A percentile compares a stretch with the other conserved stretches of the same genome.
Evolutionary conservation across 164 flowering plant species (phyloP).

Genomic region (Umbilicus rupestris): DNA sequence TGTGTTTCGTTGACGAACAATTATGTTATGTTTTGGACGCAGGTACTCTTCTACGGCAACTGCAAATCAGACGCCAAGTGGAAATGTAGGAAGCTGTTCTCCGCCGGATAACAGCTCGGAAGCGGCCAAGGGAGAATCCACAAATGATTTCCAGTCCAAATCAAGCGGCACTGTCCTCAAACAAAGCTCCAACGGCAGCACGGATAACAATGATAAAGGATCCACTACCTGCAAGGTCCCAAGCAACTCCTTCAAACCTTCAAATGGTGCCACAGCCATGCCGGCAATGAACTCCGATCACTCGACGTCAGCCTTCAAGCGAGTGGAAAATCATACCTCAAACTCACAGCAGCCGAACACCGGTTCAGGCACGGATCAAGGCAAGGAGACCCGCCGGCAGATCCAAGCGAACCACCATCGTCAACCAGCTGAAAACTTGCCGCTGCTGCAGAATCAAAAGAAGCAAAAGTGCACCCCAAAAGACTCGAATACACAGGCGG

Average conservation of each 20-base stretch:
- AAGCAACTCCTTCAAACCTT: slow-evolving; percentile 8
- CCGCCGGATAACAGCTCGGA: slow-evolving; percentile 22
- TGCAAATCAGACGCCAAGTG: slow-evolving; percentile 16
- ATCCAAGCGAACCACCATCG: slow-evolving; percentile 21
- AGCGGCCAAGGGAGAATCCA: slow-evolving; percentile 19
- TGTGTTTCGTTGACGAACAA: too few relatives aligned
- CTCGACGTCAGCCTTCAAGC: slow-evolving; percentile 16
- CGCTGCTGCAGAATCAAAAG: slow-evolving; percentile 12
- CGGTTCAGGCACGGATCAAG: slow-evolving; percentile 8
- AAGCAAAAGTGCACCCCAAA: slow-evolving; percentile 8
- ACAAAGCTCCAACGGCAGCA: slow-evolving; percentile 19
- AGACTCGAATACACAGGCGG: too few relatives aligned
- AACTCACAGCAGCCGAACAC: not conserved
- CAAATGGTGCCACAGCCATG: slow-evolving; percentile 8
- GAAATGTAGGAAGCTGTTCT: slow-evolving; percentile 20
- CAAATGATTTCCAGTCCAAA: slow-evolving; percentile 13
- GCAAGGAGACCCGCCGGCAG: slow-evolving; percentile 11
- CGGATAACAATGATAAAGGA: slow-evolving; percentile 23
- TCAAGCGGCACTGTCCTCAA: slow-evolving; percentile 14
- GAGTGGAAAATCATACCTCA: slow-evolving; percentile 12
- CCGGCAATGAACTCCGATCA: slow-evolving; percentile 4
- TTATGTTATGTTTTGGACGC: too few relatives aligned
- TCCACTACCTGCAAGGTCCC: slow-evolving; percentile 11
- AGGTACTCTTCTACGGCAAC: slow-evolving; percentile 23
- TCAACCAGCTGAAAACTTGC: slow-evolving; percentile 16